Conservation (phyloP, 306 rosid genomes). For the Parietaria judaica region DNA sequence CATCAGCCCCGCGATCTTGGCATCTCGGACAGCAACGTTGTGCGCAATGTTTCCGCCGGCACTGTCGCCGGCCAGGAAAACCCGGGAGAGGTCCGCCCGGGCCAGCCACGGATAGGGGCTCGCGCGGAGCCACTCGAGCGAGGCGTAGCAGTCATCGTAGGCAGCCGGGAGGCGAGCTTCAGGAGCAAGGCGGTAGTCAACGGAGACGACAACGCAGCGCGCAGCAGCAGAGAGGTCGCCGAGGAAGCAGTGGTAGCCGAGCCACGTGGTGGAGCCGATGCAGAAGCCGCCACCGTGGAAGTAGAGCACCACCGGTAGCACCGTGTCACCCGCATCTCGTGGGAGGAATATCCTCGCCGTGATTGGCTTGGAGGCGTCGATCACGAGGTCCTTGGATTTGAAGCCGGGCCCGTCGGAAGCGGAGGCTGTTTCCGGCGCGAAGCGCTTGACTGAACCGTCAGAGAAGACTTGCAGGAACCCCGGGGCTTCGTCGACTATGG, state of each 20-base stretch:
- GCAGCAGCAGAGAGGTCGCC: constrained; percentile 44
- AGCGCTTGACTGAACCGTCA: constrained; percentile 67
- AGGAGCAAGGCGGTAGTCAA: constrained; percentile 81
- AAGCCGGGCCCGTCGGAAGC: constrained; percentile 27
- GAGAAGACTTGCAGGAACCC: constrained; percentile 53
- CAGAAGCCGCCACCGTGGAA: constrained; percentile 94
- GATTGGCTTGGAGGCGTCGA: constrained; percentile 45
- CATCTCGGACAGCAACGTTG: constrained; percentile 41
- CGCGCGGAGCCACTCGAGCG: constrained; percentile 55
- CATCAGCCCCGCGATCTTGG: constrained; percentile 49
- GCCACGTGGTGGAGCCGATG: constrained; percentile 81
- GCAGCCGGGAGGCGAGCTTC: constrained; percentile 64
- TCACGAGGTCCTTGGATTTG: constrained; percentile 54
- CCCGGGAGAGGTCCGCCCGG: constrained; percentile 44
- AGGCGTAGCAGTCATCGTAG: constrained; percentile 56
- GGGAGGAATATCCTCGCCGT: constrained; percentile 70
- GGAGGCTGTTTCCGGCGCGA: constrained; percentile 28
- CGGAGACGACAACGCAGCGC: constrained; percentile 43
- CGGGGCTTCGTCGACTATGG: constrained; percentile 50
- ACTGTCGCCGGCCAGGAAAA: constrained; percentile 76
- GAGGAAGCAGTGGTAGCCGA: constrained; percentile 66
- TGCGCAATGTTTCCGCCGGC: constrained; percentile 90
- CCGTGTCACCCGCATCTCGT: background rate
- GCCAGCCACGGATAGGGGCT: constrained; percentile 44
- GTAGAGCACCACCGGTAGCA: constrained; percentile 57